Conservation (phyloP, 2,329 filamentous ascomycete species). For the Drechslera avenae region DNA sequence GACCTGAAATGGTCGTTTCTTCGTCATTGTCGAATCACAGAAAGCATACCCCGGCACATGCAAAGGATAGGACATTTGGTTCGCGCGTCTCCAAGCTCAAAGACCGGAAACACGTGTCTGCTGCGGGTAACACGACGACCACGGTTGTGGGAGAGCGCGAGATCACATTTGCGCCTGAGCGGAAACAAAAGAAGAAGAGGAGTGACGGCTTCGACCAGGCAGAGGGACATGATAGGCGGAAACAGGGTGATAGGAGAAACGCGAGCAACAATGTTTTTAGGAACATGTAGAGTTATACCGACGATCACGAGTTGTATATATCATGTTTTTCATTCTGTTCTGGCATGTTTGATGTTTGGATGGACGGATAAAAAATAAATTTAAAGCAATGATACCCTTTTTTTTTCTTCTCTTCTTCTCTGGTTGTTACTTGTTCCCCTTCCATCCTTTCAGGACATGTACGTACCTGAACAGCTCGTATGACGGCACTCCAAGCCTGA, state of each 20-base stretch:
- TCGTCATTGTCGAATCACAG: slow-evolving; percentile 52
- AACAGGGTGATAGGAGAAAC: slow-evolving; percentile 65
- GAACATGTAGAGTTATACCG: slow-evolving; percentile 57
- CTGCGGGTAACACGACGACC: slow-evolving; percentile 29
- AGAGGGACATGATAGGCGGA: slow-evolving; percentile 42
- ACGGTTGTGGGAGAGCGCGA: slow-evolving; percentile 61
- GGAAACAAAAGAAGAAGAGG: slow-evolving; percentile 48
- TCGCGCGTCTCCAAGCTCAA: slow-evolving; percentile 55
- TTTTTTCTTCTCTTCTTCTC: too few relatives aligned
- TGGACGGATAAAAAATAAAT: too few relatives aligned
- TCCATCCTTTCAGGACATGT: too few relatives aligned
- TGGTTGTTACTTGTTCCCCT: too few relatives aligned
- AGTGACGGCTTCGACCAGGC: slow-evolving; percentile 28
- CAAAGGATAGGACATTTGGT: slow-evolving; percentile 62
- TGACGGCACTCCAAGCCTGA: too few relatives aligned
- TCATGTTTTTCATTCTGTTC: slow-evolving; percentile 9
- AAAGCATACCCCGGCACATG: too few relatives aligned
- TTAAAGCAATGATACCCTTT: neutral
- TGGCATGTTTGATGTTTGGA: neutral
- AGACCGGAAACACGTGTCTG: slow-evolving; percentile 24
- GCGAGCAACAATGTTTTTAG: slow-evolving; percentile 78
- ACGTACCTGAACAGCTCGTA: too few relatives aligned
- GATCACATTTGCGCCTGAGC: slow-evolving; percentile 73
- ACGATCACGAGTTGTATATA: too few relatives aligned
- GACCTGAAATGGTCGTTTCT: slow-evolving; percentile 61